These are phyloP conservation scores for Arthonia radiata DNA, from an alignment of 495 filamentous ascomycete genomes.

Conservation along the genomic window DNA sequence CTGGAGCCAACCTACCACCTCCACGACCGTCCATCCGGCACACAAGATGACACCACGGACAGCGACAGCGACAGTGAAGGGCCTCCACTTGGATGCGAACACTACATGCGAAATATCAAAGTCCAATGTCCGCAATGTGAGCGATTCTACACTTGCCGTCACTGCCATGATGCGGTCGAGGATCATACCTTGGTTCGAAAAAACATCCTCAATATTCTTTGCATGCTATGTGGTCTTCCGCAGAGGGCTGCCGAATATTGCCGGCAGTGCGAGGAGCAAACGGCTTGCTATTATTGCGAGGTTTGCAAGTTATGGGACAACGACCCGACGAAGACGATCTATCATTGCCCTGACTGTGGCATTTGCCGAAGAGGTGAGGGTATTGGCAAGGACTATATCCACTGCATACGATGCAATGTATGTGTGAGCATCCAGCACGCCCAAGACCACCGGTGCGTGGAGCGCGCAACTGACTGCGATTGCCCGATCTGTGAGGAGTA, in stretches of 20 bases:
- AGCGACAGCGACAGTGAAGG: slow-evolving; percentile 20
- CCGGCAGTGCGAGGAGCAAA: slow-evolving; percentile 42
- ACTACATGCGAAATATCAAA: slow-evolving; percentile 92
- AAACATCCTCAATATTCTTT: slow-evolving; percentile 86
- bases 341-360: slow-evolving; percentile 90
- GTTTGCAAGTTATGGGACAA: slow-evolving; percentile 97
- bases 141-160: slow-evolving; percentile 83
- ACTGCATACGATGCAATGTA: slow-evolving; percentile 56
- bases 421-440: slow-evolving; percentile 70
- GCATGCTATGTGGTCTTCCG: slow-evolving; percentile 79
- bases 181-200: slow-evolving; percentile 59
- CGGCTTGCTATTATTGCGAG: slow-evolving; percentile 82
- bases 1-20: slow-evolving; percentile 42
- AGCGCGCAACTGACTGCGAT: slow-evolving; percentile 79
- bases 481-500: slow-evolving; percentile 98
- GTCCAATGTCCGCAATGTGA: slow-evolving; percentile 74
- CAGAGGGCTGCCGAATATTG: slow-evolving; percentile 66
- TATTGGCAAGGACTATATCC: slow-evolving; percentile 85
- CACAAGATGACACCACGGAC: slow-evolving; percentile 13
- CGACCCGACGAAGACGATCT: slow-evolving; percentile 71
- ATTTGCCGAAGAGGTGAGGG: slow-evolving; percentile 83
- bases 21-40: slow-evolving; percentile 14
- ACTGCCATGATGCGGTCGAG: slow-evolving; percentile 78
- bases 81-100: slow-evolving; percentile 48
- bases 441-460: slow-evolving; percentile 76